Evolutionary conservation across 2,329 filamentous ascomycete genomes (phyloP), one percentile per base, ranked within the genome.

Genomic region (Cladobotryum protrusum): DNA sequence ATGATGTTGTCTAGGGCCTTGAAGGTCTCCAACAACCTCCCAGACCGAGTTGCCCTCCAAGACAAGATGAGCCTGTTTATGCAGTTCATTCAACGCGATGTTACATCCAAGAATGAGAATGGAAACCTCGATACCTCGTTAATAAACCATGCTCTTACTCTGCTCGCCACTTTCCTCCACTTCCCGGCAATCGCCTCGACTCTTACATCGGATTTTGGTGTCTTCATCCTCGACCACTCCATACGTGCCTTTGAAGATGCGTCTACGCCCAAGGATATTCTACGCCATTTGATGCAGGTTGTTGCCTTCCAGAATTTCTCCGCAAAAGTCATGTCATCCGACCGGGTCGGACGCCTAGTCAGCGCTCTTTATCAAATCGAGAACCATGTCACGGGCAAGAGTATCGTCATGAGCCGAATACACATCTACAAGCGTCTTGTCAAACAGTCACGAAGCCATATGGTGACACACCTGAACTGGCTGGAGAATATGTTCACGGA

Each of bases 21-120:
- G 58, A 87, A 89, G 64, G 79, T 86, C 5, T 96, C 92, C 50
- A 88, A 91, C 54, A 87, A 88, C 57, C 71, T 95, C 13, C 90
- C 90, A 0, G 86, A 93, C 57, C 73, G 82, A 34, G 80, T 86
- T 49, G 83, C 83, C 11, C 73, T 95, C 48, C 78, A 82, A 50
- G 79, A 81, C 45, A 95, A 93, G 66, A 85, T 96, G 75, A 77
- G 78, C 11, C 70, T 88, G 3, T 78, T 97, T 52, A 82, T 82
- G 57, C 85, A 89, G 52, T 96, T 90, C 63, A 89, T 97, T 49
- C 83, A 86, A 60, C 80, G 91, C 52, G 93, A 99, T 63, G 75
- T 96, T 19, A 78, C 76, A 6, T 76, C 82, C 11, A 83, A 81
- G 56, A 75, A 78, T 34, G 64, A 75, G 5, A 71, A 77, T 52